Evolutionary conservation across 2,329 filamentous ascomycete species (phyloP).

Genomic region (Atkinsonella hypoxylon): DNA sequence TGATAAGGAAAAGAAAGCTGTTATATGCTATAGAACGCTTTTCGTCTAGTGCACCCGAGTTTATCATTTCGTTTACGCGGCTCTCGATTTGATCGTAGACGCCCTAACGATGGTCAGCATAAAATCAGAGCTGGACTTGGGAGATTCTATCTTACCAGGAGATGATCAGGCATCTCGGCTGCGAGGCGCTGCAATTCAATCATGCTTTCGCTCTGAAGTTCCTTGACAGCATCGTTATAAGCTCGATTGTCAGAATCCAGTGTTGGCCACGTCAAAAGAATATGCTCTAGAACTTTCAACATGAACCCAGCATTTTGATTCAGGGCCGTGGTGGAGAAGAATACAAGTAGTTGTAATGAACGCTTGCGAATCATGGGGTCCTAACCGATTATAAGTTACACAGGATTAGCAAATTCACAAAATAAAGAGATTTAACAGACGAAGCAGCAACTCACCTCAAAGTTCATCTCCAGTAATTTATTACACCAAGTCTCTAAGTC

Average conservation of each 20-base stretch:
- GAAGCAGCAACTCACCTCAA: conserved; percentile 37
- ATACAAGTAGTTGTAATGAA: conserved; percentile 69
- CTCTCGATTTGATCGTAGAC: conserved; percentile 81
- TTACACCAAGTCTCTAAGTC: conserved; percentile 63
- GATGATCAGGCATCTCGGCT: conserved; percentile 80
- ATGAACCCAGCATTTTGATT: conserved; percentile 71
- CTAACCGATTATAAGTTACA: conserved; percentile 18
- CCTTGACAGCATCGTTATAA: conserved; percentile 82
- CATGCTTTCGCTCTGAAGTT: conserved; percentile 74
- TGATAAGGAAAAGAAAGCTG: conserved; percentile 87
- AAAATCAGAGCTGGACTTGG: not conserved
- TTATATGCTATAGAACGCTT: conserved; percentile 77
- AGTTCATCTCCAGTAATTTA: conserved; percentile 55
- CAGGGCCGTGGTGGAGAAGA: conserved; percentile 70
- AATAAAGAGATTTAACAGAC: not conserved
- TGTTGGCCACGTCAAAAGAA: conserved; percentile 70
- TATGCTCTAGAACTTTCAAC: conserved; percentile 80
- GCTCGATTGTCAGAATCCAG: conserved; percentile 57
- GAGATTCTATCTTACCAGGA: conserved; percentile 44
- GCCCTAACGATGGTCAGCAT: conserved; percentile 30
- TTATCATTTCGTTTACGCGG: conserved; percentile 70
- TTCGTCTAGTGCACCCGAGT: conserved; percentile 62
- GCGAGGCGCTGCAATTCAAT: conserved; percentile 82
- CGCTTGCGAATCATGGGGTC: conserved; percentile 78
- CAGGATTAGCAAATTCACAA: not conserved